Base-by-base conservation (phyloP, 345 rosid species). In the Cochlearia excelsa region DNA sequence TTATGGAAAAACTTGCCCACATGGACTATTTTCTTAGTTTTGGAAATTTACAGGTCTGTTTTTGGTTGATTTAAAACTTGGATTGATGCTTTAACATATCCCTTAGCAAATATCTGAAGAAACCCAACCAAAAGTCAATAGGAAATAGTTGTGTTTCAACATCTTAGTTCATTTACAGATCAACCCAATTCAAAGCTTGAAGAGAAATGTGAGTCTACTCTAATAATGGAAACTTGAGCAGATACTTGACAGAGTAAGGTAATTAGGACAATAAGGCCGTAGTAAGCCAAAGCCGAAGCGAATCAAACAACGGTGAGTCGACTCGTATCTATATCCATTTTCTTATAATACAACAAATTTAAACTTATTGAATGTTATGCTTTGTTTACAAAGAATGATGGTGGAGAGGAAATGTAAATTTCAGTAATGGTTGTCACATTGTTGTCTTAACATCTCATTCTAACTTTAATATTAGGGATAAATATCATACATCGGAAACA, bases 181-280 rank as follows among this genome's bases (percentile, higher is more conserved):
- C 23, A 16, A 16, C 23, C 23, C 23, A 16, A 16, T 16, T 16
- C 23, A 16, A 16, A 16, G 23, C 78, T 92, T 54, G 97, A 89
- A 79, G 80, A 77, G 57, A 82, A 89, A 57, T 90, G 92, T 0
- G 97, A 93, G 77, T 77, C 85, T 48, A 76, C 72, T 66, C 72
- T 93, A 46, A 77, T 89, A 59, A 81, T 81, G 78, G 99, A 16
- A 89, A 71, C 86, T 89, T 31, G 81, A 87, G 74, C 82, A 78
- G 58, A 81, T 93, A 54, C 97, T 93, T 69, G 77, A 92, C 55
- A 42, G 57, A 56, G 29, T 58, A 29, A 67, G 46, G 65, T 58
- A 43, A 58, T 11, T 45, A 67, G 37, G 40, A 59, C 35, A 9
- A 37, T 39, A 66, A 59, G 27, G 29, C 30, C 23, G 23, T 16